These are phyloP conservation scores for Physocladia obscura DNA, from an alignment of 192 early-diverging fungal species.

Conservation along the genomic window DNA sequence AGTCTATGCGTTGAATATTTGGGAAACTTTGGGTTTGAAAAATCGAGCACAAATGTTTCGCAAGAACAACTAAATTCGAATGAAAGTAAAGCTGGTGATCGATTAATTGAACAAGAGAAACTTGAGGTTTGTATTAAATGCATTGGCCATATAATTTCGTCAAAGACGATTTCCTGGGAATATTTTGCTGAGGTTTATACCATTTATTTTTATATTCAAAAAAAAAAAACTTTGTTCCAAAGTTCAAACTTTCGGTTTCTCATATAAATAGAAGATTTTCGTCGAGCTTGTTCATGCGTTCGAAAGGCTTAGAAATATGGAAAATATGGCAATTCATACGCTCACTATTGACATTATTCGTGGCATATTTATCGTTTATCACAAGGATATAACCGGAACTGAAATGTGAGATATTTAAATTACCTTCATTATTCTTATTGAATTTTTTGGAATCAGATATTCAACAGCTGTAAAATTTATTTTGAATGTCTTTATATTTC, in stretches of 20 bases:
- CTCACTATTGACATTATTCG: conserved; percentile 52
- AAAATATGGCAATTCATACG: conserved; percentile 58
- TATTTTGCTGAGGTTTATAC: conserved; percentile 10
- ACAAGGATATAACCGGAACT: background rate
- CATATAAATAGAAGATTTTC: conserved; percentile 53
- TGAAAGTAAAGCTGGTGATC: background rate
- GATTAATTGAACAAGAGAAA: conserved; percentile 14
- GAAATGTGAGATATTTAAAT: conserved; percentile 10
- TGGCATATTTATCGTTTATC: background rate
- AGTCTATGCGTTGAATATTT: conserved; percentile 35
- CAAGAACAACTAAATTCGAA: background rate
- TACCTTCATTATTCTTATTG: background rate
- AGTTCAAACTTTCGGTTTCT: conserved; percentile 18
- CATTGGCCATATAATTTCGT: conserved; percentile 50
- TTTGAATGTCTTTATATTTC: conserved; percentile 35
- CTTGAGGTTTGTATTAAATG: conserved; percentile 50
- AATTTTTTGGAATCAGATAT: background rate
- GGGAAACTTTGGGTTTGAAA: conserved; percentile 13
- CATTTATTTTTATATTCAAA: background rate
- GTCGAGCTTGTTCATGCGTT: conserved; percentile 71
- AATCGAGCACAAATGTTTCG: background rate
- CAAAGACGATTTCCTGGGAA: conserved; percentile 20
- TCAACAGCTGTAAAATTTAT: conserved; percentile 31
- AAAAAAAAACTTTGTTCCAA: background rate
- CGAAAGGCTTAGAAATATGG: conserved; percentile 71